Evolutionary conservation across 352 stramenopile genomes (phyloP), one percentile per base, ranked within the genome.

Genomic region (Phytophthora pini): DNA sequence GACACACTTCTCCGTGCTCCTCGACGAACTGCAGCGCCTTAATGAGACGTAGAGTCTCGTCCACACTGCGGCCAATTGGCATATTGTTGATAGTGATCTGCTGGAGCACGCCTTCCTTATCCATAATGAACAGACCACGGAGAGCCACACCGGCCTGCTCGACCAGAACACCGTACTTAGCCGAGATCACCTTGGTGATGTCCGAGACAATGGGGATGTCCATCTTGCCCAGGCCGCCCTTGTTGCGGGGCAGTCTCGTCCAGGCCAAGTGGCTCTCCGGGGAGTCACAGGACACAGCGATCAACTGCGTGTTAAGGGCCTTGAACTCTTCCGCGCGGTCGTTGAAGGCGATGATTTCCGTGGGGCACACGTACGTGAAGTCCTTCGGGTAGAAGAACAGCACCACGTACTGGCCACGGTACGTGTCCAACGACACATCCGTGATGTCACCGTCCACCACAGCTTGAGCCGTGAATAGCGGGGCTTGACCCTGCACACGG

Each of bases 321-420:
- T 93, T 82, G 44, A 97, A 97, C 36, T 96, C 87, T 32, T 73
- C 73, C 1, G 83, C 84, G 41, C 87, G 74, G 80, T 97, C 90
- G 56, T 87, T 95, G 71, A 96, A 97, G 24, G 90, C 89, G 60
- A 96, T 96, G 70, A 97, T 97, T 74, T 97, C 90, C 11, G 90
- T 97, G 45, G 90, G 90, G 58, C 90, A 97, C 61, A 97, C 90
- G 69, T 93, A 94, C 58, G 88, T 94, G 53, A 95, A 95, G 65
- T 95, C 90, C 80, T 96, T 96, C 3, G 90, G 90, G 77, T 97
- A 97, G 68, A 97, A 97, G 70, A 97, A 94, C 29, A 97, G 63
- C 64, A 97, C 89, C 20, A 95, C 80, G 74, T 95, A 97, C 77
- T 97, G 89, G 50, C 90, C 90, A 40, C 79, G 75, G 80, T 90